Conservation (phyloP, 2,329 filamentous ascomycete species). For the Cladosporium austrohemisphaericum region DNA sequence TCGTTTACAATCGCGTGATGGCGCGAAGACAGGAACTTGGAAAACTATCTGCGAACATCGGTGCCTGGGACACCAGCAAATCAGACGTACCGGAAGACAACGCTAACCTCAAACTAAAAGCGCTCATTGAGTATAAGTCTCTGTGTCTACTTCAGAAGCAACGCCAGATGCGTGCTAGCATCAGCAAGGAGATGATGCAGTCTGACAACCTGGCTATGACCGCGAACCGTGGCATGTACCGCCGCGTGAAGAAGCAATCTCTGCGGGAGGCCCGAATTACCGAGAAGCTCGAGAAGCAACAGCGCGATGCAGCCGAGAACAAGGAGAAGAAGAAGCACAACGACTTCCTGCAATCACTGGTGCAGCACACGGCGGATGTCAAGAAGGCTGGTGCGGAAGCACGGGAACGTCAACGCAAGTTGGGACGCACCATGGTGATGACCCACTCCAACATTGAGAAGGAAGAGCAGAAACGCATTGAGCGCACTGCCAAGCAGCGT, state of each 20-base stretch:
- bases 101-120: conserved; percentile 79
- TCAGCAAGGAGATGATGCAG: conserved; percentile 88
- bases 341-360: conserved; percentile 84
- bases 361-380: conserved; percentile 77
- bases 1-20: conserved; percentile 85
- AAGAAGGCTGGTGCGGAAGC: conserved; percentile 63
- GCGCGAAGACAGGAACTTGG: conserved; percentile 82
- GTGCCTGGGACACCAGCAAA: conserved; percentile 74
- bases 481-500: conserved; percentile 98
- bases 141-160: conserved; percentile 86
- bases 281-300: conserved; percentile 98
- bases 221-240: conserved; percentile 84
- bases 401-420: conserved; percentile 73
- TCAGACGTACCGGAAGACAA: conserved; percentile 68
- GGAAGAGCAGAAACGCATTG: conserved; percentile 97
- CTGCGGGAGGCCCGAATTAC: conserved; percentile 93
- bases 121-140: conserved; percentile 93
- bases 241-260: conserved; percentile 95
- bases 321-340: conserved; percentile 97
- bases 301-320: conserved; percentile 90
- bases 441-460: conserved; percentile 97
- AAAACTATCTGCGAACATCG: conserved; percentile 77
- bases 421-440: conserved; percentile 80
- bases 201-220: conserved; percentile 97
- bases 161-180: conserved; percentile 75